Percentiles rank a stretch among this genome's conserved stretches.
phyloP scores from a whole-genome alignment of 768 basidiomycete species.

The Imleria badia region DNA sequence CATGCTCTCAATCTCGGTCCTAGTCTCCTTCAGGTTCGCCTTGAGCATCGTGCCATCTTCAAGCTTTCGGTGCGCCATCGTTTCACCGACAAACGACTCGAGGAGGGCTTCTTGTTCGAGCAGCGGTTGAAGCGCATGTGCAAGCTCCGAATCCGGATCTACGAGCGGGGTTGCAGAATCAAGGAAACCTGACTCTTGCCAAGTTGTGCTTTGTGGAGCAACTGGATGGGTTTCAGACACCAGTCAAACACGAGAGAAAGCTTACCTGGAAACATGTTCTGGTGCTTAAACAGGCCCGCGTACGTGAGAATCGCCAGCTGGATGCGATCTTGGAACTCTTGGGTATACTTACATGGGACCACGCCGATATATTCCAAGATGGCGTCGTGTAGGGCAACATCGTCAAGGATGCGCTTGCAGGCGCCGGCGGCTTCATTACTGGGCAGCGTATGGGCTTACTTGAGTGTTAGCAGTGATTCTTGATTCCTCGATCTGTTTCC shows the following conservation, averaged over 20 bases:
- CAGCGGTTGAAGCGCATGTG: conserved; percentile 77
- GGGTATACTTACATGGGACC: conserved; percentile 61
- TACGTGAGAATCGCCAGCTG: conserved; percentile 78
- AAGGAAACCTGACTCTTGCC: conserved; percentile 30
- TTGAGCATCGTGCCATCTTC: conserved; percentile 91
- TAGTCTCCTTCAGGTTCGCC: conserved; percentile 76
- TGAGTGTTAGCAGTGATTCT: conserved; percentile 73
- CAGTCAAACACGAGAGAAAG: background rate
- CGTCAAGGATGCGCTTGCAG: conserved; percentile 80
- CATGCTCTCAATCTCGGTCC: conserved; percentile 77
- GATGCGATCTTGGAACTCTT: conserved; percentile 77
- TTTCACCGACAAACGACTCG: conserved; percentile 88
- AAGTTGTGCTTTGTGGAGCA: conserved; percentile 51
- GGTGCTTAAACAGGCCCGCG: conserved; percentile 80
- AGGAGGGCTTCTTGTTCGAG: conserved; percentile 93
- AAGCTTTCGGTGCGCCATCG: conserved; percentile 87
- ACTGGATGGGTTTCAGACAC: conserved; percentile 24
- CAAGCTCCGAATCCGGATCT: conserved; percentile 69
- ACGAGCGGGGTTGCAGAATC: conserved; percentile 32
- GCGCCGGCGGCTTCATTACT: conserved; percentile 66
- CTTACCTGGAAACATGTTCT: conserved; percentile 68
- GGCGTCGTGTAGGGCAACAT: conserved; percentile 86
- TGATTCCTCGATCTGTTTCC: conserved; percentile 91
- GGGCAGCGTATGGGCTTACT: conserved; percentile 45
- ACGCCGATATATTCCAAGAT: conserved; percentile 81